phyloP scores from a whole-genome alignment of 2,329 filamentous ascomycete species.

The Aspergillus fumigatus region DNA sequence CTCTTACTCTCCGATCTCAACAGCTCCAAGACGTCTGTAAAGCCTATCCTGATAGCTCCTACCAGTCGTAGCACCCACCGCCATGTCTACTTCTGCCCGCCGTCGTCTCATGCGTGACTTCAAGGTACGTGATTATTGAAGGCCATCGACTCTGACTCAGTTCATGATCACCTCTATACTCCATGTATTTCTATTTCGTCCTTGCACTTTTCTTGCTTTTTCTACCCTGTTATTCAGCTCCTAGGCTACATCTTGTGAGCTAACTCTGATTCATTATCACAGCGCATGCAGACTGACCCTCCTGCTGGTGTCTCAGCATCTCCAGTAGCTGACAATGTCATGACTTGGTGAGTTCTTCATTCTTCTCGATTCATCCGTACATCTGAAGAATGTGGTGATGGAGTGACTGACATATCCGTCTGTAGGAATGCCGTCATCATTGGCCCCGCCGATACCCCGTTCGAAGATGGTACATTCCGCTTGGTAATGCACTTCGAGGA shows the following conservation, averaged over 20 bases:
- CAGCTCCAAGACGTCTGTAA: neutral
- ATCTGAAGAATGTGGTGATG: neutral
- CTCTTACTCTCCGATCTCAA: neutral
- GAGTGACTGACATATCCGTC: conserved; percentile 22
- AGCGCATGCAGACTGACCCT: conserved; percentile 99
- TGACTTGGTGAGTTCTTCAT: conserved; percentile 30
- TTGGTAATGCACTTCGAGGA: conserved; percentile 99
- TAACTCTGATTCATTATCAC: conserved; percentile 16
- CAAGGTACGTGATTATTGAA: conserved; percentile 61
- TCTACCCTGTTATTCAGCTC: neutral
- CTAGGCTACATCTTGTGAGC: conserved; percentile 1
- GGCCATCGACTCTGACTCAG: neutral
- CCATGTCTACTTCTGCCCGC: conserved; percentile 88
- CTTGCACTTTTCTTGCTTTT: neutral
- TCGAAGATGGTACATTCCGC: conserved; percentile 95
- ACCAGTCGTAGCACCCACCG: conserved; percentile 20
- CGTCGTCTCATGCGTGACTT: conserved; percentile 98
- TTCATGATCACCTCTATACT: neutral
- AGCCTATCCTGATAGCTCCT: conserved; percentile 6
- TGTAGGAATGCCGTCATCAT: conserved; percentile 97
- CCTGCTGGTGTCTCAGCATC: conserved; percentile 95
- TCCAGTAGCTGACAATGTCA: conserved; percentile 63
- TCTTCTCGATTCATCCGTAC: neutral
- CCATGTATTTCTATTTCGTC: conserved; percentile 2
- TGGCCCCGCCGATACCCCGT: conserved; percentile 91